phyloP scores from a whole-genome alignment of 78 protist genomes.

The slime mould (Dictyostelium discoideum) region DNA sequence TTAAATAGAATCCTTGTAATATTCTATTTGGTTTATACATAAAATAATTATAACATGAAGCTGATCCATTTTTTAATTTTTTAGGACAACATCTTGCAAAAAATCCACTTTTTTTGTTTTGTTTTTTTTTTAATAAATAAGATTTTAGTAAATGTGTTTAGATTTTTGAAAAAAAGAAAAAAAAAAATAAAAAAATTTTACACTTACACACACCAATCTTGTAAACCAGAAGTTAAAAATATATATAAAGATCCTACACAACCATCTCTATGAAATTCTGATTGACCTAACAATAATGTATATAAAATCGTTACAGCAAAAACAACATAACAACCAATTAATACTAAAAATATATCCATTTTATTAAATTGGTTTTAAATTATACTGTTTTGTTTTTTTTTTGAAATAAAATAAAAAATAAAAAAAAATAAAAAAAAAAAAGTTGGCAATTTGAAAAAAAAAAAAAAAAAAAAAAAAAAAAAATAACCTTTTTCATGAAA shows the following conservation, averaged over 20 bases:
- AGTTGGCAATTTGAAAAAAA: no score
- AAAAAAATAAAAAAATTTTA: neutral
- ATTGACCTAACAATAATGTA: conserved; percentile 15
- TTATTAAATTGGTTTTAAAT: neutral
- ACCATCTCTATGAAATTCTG: conserved; percentile 56
- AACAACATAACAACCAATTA: conserved; percentile 30
- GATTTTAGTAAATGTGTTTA: no score
- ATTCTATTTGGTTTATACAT: conserved; percentile 67
- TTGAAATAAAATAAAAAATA: no score
- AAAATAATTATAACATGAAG: conserved; percentile 14
- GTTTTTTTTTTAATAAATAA: neutral
- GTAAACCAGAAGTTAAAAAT: conserved; percentile 19
- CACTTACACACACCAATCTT: conserved; percentile 32
- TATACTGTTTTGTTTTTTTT: neutral
- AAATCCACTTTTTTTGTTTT: neutral
- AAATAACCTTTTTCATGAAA: no score
- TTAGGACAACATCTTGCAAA: conserved; percentile 34
- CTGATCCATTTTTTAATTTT: neutral
- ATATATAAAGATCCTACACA: conserved; percentile 17
- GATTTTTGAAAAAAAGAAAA: neutral
- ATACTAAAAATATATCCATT: neutral
- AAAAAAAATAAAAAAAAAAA: no score
- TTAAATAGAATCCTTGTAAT: conserved; percentile 44
- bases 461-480: no score
- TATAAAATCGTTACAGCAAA: conserved; percentile 59